Evolutionary conservation across 208 protist genomes (phyloP), one percentile per base, ranked within the genome.

Genomic region (Crithidia brevicula): DNA sequence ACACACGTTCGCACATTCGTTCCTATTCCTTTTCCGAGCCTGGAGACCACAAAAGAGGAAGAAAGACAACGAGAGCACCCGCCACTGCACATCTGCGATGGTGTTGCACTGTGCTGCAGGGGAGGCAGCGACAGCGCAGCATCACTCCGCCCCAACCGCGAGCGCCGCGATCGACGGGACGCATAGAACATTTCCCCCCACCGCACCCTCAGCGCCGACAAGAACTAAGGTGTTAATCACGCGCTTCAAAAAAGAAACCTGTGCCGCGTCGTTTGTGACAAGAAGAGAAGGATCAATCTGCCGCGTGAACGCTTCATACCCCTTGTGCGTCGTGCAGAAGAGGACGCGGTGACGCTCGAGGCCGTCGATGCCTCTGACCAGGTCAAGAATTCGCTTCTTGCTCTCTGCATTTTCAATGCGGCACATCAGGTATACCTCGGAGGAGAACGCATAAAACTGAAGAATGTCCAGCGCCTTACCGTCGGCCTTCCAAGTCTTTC

Each of bases 391-490:
- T 1, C 23, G 42, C 25, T 73, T 76, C 47, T 86, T 93, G 28
- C 92, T 80, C 16, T 80, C 65, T 9, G 67, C 67, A 30, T 53
- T 64, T 10, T 51, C 45, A 47, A 96, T 86, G 23, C 66, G 74
- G 63, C 88, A 96, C 87, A 96, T 92, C 5, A 96, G 38, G 57
- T 86, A 92, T 30, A 92, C 72, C 34, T 91, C 81, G n/a, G 81
- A 89, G 30, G 82, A 69, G 30, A 71, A 72, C 4, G 84, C 74
- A 59, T 74, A 84, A 34, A 65, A 82, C 45, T 61, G 22, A 16
- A 92, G 67, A 18, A 85, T 56, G 15, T 79, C 66, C 47, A 82
- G 76, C 18, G 77, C 89, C 34, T 81, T 76, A 8, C 79, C 79
- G 23, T 77, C 52, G 20, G 81, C 72, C 27, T 67, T 66, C 86